Base-by-base conservation (phyloP, 1,284 basidiomycete species). In the Ceratobasidium papillatum region DNA sequence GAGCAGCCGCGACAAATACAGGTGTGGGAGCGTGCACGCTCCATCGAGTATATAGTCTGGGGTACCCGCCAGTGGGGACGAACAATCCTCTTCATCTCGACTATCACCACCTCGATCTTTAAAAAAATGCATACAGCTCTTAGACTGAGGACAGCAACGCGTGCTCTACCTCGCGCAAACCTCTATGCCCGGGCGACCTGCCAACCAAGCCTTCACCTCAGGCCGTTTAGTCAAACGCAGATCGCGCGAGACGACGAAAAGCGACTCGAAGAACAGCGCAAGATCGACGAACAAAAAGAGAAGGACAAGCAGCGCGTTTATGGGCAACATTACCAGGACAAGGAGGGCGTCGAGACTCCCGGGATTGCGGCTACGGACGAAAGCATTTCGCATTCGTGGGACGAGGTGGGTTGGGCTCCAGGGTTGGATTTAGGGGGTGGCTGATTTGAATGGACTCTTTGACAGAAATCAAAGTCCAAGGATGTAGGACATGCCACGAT, bases 271-370 rank as follows among this genome's bases (percentile, higher is more conserved):
- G 66, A 71, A 36, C 66, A 71, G 34, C 66, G 66, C 66, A 71
- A 71, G 49, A 71, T 71, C 49, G 66, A 71, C 54, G 66, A 71
- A 43, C 66, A 71, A 52, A 58, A 47, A 43, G 66, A 71, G 43
- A 45, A 71, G 30, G 66, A 71, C 54, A 71, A 71, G 54, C 59
- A 22, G 38, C 36, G 45, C 2, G 66, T 41, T 1, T 71, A 71
- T 34, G 66, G 66, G 11, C 36, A 71, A 19, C 66, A 71, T 25
- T 71, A 71, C 27, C 66, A 71, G 34, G 66, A 58, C 41, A 71
- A 71, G 38, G 66, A 71, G 43, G 66, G 45, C 22, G 22, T 71
- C n/a, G 66, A 71, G 41, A 3, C 38, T n/a, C 66, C 66, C n/a
- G 66, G 19, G 43, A 71, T 71, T n/a, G 66, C 66, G 9, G 54